These are phyloP conservation scores for Grosmannia clavigera DNA, from an alignment of 2,329 filamentous ascomycete genomes.

Conservation along the genomic window DNA sequence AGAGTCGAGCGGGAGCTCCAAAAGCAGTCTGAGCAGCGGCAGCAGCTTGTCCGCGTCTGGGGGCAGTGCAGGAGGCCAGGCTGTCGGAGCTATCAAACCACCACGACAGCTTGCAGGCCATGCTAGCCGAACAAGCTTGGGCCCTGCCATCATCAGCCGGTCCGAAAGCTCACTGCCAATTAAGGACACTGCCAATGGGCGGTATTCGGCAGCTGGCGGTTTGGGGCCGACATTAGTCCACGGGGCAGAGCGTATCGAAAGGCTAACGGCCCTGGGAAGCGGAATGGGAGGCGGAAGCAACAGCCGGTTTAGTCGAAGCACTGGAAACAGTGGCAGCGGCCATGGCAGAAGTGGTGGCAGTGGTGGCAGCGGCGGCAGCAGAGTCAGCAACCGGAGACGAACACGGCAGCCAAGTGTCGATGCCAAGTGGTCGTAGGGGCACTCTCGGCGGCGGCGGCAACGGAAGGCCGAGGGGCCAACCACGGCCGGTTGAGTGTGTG, in stretches of 20 bases:
- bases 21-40: constrained; percentile 8
- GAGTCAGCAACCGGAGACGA: constrained; percentile 5
- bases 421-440: constrained; percentile 12
- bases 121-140: constrained; percentile 17
- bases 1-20: constrained; percentile 15
- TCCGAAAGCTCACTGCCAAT: constrained; percentile 15
- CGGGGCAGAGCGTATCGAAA: constrained; percentile 4
- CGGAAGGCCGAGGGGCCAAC: not conserved
- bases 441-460: not conserved
- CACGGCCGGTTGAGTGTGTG: not conserved
- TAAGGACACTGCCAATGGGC: constrained; percentile 14
- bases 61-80: not conserved
- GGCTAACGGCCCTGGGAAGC: constrained; percentile 7
- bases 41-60: not conserved
- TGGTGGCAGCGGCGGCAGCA: not conserved
- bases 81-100: constrained; percentile 15
- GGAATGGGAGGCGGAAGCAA: constrained; percentile 1
- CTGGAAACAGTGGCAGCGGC: not conserved
- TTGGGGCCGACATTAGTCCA: not conserved
- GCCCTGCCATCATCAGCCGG: constrained; percentile 12
- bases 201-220: constrained; percentile 1
- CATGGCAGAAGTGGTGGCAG: not conserved
- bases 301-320: not conserved
- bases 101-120: constrained; percentile 17
- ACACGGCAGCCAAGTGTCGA: constrained; percentile 11